A percentile compares a stretch with the other conserved stretches of the same genome.
phyloP scores from a whole-genome alignment of 495 filamentous ascomycete species.

The Chaetomium tenue region DNA sequence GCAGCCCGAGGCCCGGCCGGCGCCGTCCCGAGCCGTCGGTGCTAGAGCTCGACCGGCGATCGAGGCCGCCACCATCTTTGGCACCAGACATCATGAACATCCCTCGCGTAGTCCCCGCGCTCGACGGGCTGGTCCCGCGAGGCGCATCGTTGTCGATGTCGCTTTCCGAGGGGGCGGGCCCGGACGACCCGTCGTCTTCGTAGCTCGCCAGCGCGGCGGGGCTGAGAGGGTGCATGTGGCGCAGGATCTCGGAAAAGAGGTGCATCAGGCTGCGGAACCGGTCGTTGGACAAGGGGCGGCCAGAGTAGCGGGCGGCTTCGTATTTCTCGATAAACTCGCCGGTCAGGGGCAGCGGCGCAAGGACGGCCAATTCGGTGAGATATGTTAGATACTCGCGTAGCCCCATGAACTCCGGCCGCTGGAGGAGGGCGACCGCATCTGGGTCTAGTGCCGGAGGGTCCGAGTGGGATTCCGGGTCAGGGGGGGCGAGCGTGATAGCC shows the following conservation, averaged over 20 bases:
- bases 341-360: slow-evolving; percentile 56
- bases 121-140: slow-evolving; percentile 34
- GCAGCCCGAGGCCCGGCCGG: slow-evolving; percentile 25
- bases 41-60: slow-evolving; percentile 30
- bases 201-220: slow-evolving; percentile 43
- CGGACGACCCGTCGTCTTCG: slow-evolving; percentile 40
- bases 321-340: slow-evolving; percentile 70
- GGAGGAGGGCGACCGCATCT: slow-evolving; percentile 66
- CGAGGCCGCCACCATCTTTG: background rate
- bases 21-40: slow-evolving; percentile 28
- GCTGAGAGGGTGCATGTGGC: slow-evolving; percentile 67
- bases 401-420: slow-evolving; percentile 69
- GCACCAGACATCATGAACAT: background rate
- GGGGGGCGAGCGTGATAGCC: slow-evolving; percentile 76
- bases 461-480: slow-evolving; percentile 50
- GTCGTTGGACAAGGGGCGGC: slow-evolving; percentile 51
- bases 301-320: slow-evolving; percentile 80
- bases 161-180: slow-evolving; percentile 36
- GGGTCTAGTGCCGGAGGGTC: slow-evolving; percentile 50
- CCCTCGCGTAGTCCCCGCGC: slow-evolving; percentile 30
- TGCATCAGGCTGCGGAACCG: slow-evolving; percentile 84
- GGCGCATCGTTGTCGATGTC: slow-evolving; percentile 52
- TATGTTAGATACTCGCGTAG: slow-evolving; percentile 75
- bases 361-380: slow-evolving; percentile 63
- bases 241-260: slow-evolving; percentile 78